Percentiles rank a stretch among this genome's conserved stretches.
Conservation (phyloP, 441 rosid genomes). For the Croton setiger region DNA sequence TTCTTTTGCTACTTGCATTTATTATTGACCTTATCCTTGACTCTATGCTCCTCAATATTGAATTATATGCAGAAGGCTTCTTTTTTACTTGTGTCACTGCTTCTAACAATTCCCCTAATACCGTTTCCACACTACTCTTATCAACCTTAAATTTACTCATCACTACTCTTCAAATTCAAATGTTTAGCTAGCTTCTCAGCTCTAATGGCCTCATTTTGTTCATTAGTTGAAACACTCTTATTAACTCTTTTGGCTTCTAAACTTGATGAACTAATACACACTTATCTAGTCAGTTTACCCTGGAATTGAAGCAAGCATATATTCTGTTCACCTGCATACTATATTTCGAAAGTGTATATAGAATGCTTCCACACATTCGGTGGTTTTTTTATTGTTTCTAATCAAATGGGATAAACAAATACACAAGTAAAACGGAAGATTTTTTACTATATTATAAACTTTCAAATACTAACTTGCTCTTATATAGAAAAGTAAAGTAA, state of each 20-base stretch:
- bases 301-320: not conserved
- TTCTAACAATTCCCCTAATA: constrained; percentile 4
- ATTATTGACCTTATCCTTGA: not conserved
- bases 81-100: constrained; percentile 2
- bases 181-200: too few species aligned
- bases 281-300: not conserved
- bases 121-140: not conserved
- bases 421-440: too few species aligned
- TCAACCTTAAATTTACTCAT: not conserved
- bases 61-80: not conserved
- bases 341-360: too few species aligned
- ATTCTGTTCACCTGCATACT: not conserved
- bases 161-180: not conserved
- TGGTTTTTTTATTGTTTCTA: too few species aligned
- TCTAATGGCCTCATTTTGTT: not conserved
- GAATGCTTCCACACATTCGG: too few species aligned
- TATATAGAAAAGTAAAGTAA: too few species aligned
- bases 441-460: too few species aligned
- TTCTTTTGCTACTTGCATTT: constrained; percentile 1
- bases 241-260: not conserved
- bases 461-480: too few species aligned
- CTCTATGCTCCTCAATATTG: not conserved
- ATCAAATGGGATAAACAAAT: too few species aligned
- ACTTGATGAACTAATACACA: not conserved
- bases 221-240: not conserved